A percentile compares a stretch with the other conserved stretches of the same genome.
Conservation (phyloP, 352 stramenopile species). For the Phytophthora cactorum region DNA sequence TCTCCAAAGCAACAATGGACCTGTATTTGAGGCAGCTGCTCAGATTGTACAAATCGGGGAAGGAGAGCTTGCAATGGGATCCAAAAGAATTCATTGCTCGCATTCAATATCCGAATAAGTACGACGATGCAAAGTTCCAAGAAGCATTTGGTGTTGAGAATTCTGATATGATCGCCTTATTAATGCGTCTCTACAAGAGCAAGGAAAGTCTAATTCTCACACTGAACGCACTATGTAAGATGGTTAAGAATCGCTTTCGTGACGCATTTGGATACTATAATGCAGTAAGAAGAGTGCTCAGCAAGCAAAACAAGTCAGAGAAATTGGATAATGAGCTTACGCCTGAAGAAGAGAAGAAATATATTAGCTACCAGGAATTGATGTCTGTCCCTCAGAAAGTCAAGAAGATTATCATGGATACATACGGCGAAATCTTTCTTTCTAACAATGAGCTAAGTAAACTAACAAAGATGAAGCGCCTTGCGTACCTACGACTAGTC, state of each 20-base stretch:
- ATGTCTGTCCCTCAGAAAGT: not conserved
- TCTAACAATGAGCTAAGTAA: not conserved
- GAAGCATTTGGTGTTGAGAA: not conserved
- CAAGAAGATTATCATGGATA: not conserved
- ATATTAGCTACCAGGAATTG: not conserved
- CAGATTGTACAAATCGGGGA: slow-evolving; percentile 5
- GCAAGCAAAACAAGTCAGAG: slow-evolving; percentile 3
- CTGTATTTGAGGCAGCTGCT: slow-evolving; percentile 6
- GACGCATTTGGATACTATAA: slow-evolving; percentile 1
- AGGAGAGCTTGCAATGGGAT: slow-evolving; percentile 5
- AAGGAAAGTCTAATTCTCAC: not conserved
- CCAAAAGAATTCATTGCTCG: slow-evolving; percentile 3
- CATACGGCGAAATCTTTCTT: not conserved
- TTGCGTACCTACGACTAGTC: not conserved
- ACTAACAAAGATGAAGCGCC: not conserved
- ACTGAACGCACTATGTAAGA: not conserved
- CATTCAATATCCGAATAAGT: not conserved
- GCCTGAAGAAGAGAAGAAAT: slow-evolving; percentile 9
- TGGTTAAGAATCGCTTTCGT: not conserved
- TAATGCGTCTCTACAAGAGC: not conserved
- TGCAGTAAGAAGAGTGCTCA: not conserved
- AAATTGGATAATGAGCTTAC: slow-evolving; percentile 1
- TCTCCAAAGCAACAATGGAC: slow-evolving; percentile 2
- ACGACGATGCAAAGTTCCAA: slow-evolving; percentile 3
- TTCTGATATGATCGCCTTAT: not conserved